Evolutionary conservation across 2,329 filamentous ascomycete species (phyloP).

Genomic region (Fulvia fulva): DNA sequence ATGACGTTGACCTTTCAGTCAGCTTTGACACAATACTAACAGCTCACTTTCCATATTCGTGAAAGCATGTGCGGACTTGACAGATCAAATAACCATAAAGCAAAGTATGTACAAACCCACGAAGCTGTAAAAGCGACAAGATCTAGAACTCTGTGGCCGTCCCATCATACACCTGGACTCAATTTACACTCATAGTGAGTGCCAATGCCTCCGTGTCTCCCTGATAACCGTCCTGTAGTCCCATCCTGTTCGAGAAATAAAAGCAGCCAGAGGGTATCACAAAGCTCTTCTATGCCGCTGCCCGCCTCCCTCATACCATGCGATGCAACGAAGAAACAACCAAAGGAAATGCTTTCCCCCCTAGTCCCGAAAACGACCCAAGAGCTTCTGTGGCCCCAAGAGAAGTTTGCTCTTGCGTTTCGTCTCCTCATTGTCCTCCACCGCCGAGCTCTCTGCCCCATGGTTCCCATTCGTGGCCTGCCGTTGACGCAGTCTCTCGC

Average conservation of each 20-base stretch:
- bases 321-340: not conserved
- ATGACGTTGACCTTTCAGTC: too few relatives aligned
- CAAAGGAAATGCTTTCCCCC: not conserved
- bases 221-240: not conserved
- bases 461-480: slow-evolving; percentile 4
- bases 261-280: not conserved
- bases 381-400: slow-evolving; percentile 41
- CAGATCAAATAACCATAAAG: not conserved
- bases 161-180: not conserved
- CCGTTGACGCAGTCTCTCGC: slow-evolving; percentile 27
- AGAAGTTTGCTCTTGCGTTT: slow-evolving; percentile 40
- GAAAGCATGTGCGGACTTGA: too few relatives aligned
- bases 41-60: too few relatives aligned
- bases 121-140: not conserved
- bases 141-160: not conserved
- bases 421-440: slow-evolving; percentile 33
- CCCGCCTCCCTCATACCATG: not conserved
- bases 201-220: not conserved
- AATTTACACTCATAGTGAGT: not conserved
- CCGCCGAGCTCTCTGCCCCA: slow-evolving; percentile 6
- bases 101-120: not conserved
- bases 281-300: not conserved
- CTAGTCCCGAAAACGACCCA: slow-evolving; percentile 35
- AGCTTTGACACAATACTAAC: too few relatives aligned
- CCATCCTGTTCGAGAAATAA: not conserved